These are phyloP conservation scores for Croton laevigatus DNA, from an alignment of 441 rosid genomes.

Conservation along the genomic window DNA sequence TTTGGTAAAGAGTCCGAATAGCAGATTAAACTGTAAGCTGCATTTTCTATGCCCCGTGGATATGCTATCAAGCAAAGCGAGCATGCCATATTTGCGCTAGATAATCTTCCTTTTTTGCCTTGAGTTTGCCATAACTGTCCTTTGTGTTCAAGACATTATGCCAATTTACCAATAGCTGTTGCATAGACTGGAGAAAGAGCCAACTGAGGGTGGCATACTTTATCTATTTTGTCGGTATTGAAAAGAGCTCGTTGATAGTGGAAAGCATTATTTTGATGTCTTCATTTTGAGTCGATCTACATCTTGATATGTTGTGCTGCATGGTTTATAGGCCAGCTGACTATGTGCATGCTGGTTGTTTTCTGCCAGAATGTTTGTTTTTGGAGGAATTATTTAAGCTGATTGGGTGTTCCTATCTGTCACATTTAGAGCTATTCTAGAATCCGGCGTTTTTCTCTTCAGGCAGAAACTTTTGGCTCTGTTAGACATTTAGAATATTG, in stretches of 20 bases:
- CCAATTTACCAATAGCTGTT: background rate
- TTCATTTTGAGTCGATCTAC: too few relatives aligned
- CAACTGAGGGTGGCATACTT: background rate
- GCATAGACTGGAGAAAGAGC: background rate
- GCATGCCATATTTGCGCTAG: background rate
- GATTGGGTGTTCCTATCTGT: background rate
- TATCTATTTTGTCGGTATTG: background rate
- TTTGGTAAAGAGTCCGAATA: too few relatives aligned
- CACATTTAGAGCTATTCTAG: background rate
- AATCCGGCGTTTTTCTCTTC: background rate
- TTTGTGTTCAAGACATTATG: background rate
- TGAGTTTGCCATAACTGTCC: constrained; percentile 9
- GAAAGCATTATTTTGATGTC: background rate
- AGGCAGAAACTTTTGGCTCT: background rate
- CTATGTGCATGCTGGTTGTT: background rate
- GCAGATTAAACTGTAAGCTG: background rate
- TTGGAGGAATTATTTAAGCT: background rate
- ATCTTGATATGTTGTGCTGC: background rate
- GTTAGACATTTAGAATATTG: background rate
- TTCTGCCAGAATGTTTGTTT: background rate
- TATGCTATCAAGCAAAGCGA: background rate
- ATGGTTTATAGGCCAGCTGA: background rate
- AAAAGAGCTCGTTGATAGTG: background rate
- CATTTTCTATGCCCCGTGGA: background rate
- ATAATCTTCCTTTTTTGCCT: background rate